Percentiles rank a stretch among this genome's conserved stretches.
These are phyloP conservation scores for Boletellus deceptivus DNA, from an alignment of 1,284 basidiomycete species.

Conservation along the genomic window DNA sequence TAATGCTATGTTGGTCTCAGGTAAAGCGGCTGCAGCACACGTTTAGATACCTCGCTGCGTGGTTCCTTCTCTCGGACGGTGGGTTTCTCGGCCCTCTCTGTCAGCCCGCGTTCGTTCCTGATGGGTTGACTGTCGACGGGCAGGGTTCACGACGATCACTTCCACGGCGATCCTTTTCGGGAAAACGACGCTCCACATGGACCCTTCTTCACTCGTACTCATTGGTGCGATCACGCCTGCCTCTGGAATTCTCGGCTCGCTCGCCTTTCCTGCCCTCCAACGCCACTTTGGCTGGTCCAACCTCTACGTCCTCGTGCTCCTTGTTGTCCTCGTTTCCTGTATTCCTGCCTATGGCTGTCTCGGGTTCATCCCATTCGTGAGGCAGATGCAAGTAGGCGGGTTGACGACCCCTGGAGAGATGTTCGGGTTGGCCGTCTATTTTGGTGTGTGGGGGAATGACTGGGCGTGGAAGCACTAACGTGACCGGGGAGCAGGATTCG, in stretches of 20 bases:
- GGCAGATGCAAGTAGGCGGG: constrained; percentile 56
- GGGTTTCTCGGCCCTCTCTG: constrained; percentile 18
- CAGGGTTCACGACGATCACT: constrained; percentile 81
- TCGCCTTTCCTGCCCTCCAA: constrained; percentile 70
- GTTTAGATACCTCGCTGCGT: constrained; percentile 83
- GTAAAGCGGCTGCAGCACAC: constrained; percentile 76
- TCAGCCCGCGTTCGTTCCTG: not conserved
- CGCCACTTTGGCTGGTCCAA: constrained; percentile 62
- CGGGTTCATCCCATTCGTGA: constrained; percentile 63
- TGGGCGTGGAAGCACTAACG: not conserved
- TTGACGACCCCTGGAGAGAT: constrained; percentile 80
- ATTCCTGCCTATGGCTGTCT: constrained; percentile 84
- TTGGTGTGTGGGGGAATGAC: constrained; percentile 47
- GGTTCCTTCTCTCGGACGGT: constrained; percentile 92
- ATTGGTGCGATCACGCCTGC: constrained; percentile 68
- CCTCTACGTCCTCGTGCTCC: constrained; percentile 59
- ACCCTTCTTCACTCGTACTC: constrained; percentile 65
- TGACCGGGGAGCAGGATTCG: constrained; percentile 48
- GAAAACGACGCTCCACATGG: constrained; percentile 78
- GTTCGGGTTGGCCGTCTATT: constrained; percentile 79
- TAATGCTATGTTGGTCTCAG: constrained; percentile 69
- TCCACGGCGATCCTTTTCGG: constrained; percentile 82
- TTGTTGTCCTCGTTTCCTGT: constrained; percentile 64
- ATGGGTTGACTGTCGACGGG: not conserved
- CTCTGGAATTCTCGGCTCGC: constrained; percentile 72